Conservation (phyloP, 2,329 filamentous ascomycete genomes). For the Pezizomycotina sp. region DNA sequence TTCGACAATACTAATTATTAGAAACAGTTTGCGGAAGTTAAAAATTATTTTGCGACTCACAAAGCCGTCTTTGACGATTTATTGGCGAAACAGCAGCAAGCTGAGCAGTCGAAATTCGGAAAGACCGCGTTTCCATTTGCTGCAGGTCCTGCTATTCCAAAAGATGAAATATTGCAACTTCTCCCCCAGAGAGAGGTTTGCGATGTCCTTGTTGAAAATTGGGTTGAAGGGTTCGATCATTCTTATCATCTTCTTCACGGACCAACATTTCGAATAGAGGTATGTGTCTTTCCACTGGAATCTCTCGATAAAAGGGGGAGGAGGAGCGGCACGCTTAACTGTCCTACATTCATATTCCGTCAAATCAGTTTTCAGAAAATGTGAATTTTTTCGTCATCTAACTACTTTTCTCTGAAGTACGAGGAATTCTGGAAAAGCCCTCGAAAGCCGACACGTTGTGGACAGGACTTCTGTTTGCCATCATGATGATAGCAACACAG, state of each 20-base stretch:
- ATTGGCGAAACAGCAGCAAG: no score
- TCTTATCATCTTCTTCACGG: conserved; percentile 46
- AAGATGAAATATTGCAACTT: conserved; percentile 59
- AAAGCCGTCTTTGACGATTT: conserved; percentile 72
- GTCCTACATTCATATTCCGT: conserved; percentile 30
- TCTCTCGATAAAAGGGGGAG: conserved; percentile 19
- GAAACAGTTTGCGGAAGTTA: conserved; percentile 67
- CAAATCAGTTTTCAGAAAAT: no score
- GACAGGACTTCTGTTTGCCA: conserved; percentile 59
- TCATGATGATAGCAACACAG: conserved; percentile 39
- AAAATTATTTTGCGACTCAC: conserved; percentile 70
- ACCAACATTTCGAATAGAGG: conserved; percentile 65
- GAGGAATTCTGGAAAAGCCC: conserved; percentile 52
- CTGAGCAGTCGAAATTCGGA: conserved; percentile 13
- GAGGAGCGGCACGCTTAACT: conserved; percentile 32
- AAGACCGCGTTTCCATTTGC: conserved; percentile 49
- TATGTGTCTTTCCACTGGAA: conserved; percentile 30
- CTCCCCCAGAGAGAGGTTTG: conserved; percentile 68
- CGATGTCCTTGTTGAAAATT: conserved; percentile 71
- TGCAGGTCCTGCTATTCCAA: conserved; percentile 49
- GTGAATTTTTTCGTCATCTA: neutral
- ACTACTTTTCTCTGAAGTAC: conserved; percentile 29
- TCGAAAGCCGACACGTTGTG: conserved; percentile 57
- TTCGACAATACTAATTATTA: neutral
- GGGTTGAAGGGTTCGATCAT: conserved; percentile 66